Evolutionary conservation across 441 rosid genomes (phyloP), one percentile per base, ranked within the genome.

Genomic region (Gossypium lobatum): DNA sequence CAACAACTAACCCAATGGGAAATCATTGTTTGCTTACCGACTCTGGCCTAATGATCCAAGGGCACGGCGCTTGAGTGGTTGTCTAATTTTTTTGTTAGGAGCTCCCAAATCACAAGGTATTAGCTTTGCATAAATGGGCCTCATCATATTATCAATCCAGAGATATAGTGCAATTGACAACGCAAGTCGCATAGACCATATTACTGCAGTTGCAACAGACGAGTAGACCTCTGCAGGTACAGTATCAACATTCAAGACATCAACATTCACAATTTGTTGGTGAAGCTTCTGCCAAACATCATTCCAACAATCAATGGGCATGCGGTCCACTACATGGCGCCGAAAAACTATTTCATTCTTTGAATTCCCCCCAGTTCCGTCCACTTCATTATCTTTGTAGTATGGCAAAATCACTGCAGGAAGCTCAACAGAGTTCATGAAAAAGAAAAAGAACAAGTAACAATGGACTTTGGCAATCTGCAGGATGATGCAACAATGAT

Each of bases 231-330:
- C 97, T 68, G 96, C 89, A 75, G 83, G 90, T 68, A 91, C 96
- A 3, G 92, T 77, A 79, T 90, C 80, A 16, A 87, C 97, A 79
- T 95, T 89, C 62, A 83, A 64, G 55, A 95, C 93, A 78, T 95
- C 96, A 52, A 95, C 89, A 79, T 91, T 90, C 70, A 88, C 90
- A 75, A 93, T 83, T 75, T 95, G 99, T 66, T 89, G 91, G 81
- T 95, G 99, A 86, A 95, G 79, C 87, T 95, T 95, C 72, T 85
- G 64, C 98, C 99, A 93, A 67, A 95, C 95, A 81, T 91, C 97
- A 82, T 91, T 93, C 98, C 99, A 93, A 79, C 92, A 84, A 84
- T 95, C 98, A 80, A 95, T 86, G 10, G 99, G 99, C 98, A 95
- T 93, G 53, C 88, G 87, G 28, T 93, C 93, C 73, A 93, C 94